Conservation (phyloP, 2,329 filamentous ascomycete genomes). For the Cercospora sp. region DNA sequence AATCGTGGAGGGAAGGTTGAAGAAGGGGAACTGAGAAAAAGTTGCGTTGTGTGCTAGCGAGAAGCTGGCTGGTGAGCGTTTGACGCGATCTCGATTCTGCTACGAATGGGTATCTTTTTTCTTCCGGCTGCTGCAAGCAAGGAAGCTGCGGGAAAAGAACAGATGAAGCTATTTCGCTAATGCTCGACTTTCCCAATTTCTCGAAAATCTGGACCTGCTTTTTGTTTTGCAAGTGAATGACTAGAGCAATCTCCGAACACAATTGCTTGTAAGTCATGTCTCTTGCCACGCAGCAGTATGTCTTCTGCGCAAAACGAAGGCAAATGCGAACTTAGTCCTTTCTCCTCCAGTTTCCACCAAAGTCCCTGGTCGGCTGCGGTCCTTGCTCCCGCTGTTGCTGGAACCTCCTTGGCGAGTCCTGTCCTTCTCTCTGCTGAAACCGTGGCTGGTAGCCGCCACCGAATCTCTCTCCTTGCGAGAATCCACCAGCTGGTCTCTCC, state of each 20-base stretch:
- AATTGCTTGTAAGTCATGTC: not conserved
- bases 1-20: conserved; percentile 11
- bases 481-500: conserved; percentile 13
- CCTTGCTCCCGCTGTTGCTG: conserved; percentile 11
- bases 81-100: not conserved
- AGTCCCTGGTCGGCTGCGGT: conserved; percentile 7
- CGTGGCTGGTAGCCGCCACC: conserved; percentile 6
- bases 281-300: not conserved
- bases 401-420: conserved; percentile 4
- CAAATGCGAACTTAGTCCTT: not conserved
- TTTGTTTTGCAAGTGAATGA: not conserved
- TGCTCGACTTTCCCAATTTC: not conserved
- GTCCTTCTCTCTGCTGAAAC: conserved; percentile 11
- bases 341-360: conserved; percentile 14
- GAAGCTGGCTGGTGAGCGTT: not conserved
- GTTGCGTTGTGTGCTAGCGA: not conserved
- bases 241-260: not conserved
- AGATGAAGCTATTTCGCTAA: not conserved
- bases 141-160: not conserved
- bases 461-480: conserved; percentile 7
- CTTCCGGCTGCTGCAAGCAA: not conserved
- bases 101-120: not conserved
- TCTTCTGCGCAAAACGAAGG: not conserved
- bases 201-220: not conserved
- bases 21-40: conserved; percentile 15